phyloP scores from a whole-genome alignment of 2,329 filamentous ascomycete species.

The Sporothrix luriei region DNA sequence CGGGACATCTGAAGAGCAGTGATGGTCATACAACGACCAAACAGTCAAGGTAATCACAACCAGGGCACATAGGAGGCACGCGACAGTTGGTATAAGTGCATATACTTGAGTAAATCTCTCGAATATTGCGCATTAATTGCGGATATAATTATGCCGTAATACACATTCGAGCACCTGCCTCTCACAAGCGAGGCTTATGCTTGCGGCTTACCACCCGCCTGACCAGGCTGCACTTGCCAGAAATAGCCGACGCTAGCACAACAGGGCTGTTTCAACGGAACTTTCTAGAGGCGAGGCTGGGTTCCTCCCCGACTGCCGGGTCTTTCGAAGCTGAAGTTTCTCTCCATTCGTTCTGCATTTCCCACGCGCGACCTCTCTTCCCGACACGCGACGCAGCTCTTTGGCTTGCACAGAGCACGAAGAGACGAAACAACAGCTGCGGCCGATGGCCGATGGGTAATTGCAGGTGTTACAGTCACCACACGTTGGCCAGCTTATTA shows the following conservation, averaged over 20 bases:
- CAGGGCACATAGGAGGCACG: not conserved
- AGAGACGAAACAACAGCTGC: not conserved
- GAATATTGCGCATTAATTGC: no score
- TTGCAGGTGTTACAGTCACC: not conserved
- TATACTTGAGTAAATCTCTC: not conserved
- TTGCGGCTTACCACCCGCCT: conserved; percentile 4
- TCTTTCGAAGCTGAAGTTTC: not conserved
- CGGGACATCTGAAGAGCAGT: no score
- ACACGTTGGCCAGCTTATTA: not conserved
- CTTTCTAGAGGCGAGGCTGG: not conserved
- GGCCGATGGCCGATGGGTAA: no score
- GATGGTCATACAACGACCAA: no score
- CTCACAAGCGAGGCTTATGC: not conserved
- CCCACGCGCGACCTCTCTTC: not conserved
- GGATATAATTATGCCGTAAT: no score
- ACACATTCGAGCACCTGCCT: no score
- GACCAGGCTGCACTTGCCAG: conserved; percentile 2
- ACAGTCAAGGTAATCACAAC: no score
- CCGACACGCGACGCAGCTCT: not conserved
- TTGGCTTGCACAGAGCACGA: not conserved
- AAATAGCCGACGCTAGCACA: conserved; percentile 13
- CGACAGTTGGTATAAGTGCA: not conserved
- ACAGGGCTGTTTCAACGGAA: conserved; percentile 1
- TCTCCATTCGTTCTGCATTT: not conserved
- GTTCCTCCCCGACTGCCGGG: not conserved